Conservation (phyloP, 306 rosid species). For the Cucurbita moschata region DNA sequence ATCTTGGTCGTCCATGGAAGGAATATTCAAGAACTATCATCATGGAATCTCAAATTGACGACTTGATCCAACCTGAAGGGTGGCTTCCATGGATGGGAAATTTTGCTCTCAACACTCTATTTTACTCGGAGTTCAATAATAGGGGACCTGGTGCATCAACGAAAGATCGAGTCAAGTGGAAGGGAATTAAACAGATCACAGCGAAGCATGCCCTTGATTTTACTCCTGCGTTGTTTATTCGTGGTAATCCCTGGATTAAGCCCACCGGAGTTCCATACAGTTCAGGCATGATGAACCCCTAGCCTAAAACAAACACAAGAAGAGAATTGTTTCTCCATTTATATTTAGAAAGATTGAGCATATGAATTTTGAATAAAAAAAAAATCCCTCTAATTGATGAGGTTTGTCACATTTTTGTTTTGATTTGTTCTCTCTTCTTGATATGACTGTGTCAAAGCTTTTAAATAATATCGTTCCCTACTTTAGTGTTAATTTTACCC, state of each 20-base stretch:
- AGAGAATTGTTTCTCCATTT: neutral
- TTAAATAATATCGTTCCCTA: too few species aligned
- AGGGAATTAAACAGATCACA: conserved; percentile 17
- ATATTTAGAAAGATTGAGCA: too few species aligned
- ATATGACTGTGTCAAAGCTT: too few species aligned
- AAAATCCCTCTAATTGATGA: too few species aligned
- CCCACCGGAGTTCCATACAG: conserved; percentile 29
- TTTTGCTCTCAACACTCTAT: conserved; percentile 17
- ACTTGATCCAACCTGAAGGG: conserved; percentile 26
- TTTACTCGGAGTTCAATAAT: conserved; percentile 30
- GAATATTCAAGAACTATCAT: conserved; percentile 39
- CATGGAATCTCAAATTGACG: conserved; percentile 36
- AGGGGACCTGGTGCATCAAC: conserved; percentile 31
- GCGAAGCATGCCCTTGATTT: conserved; percentile 11
- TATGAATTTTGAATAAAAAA: too few species aligned
- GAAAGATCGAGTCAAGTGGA: conserved; percentile 33
- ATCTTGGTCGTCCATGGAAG: conserved; percentile 63
- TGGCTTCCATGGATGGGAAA: conserved; percentile 41
- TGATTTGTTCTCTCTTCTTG: too few species aligned
- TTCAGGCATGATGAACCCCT: conserved; percentile 5
- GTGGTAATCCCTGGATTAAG: conserved; percentile 39
- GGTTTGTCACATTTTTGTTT: too few species aligned
- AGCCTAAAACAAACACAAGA: too few species aligned
- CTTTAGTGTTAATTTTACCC: too few species aligned
- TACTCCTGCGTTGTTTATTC: conserved; percentile 22